Base-by-base conservation (phyloP, 306 rosid species). In the Casuarina glauca region DNA sequence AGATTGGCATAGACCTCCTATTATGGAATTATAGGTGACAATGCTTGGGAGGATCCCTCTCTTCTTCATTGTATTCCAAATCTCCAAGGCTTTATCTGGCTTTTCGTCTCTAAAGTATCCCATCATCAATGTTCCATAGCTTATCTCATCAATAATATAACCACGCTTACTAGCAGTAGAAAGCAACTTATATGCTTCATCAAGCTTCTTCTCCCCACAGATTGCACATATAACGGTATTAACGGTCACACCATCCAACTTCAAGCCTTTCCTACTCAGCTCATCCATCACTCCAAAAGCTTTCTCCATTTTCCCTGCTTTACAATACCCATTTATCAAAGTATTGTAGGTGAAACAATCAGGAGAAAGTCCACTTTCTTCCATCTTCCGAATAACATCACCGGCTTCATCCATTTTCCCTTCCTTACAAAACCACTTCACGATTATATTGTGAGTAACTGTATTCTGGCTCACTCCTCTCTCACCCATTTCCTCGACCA, bases 361-460 rank as follows among this genome's bases (percentile, higher is more conserved):
- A 1, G 95, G 97, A 67, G 91, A 83, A 86, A 88, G 61, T 70
- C 93, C 98, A 74, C 72, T 81, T 64, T 88, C 90, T 69, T 79
- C 90, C 97, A 94, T 94, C 67, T 87, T 87, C 52, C 35, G 57
- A 6, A 87, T 38, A 17, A 35, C 58, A 20, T 78, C 50, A 36
- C 77, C 79, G 0, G 98, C 97, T 74, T 90, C 95, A 73, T 85
- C 84, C 72, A 86, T 78, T 80, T 74, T 90, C 50, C 95, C 97
- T 86, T 94, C 91, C 89, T 86, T 90, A 75, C 90, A 88, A 38
- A 75, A 87, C 98, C 98, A 92, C 88, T 94, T 94, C 46, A 92
- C 52, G 83, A 86, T 81, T 87, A 90, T 84, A 85, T 94, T 94
- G 72, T 90, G 78, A 74, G 97, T 94, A 74, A 90, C 90, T 0